phyloP scores from a whole-genome alignment of 371 early-diverging fungal genomes.

The Basidiobolus heterosporus region DNA sequence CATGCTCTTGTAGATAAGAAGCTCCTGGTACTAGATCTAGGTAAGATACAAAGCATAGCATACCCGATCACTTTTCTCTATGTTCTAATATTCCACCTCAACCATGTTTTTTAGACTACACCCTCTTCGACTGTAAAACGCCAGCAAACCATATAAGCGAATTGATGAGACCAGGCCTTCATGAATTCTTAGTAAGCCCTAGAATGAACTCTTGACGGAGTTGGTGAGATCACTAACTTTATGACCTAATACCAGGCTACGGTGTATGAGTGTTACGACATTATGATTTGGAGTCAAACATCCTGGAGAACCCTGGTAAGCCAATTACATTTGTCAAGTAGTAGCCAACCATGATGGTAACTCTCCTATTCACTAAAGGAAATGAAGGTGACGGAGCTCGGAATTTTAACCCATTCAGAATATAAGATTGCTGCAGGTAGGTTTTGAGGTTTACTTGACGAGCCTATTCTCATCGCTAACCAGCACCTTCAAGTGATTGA shows the following conservation, averaged over 20 bases:
- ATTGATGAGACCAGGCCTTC: conserved; percentile 38
- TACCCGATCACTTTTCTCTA: too few relatives aligned
- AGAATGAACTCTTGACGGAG: too few relatives aligned
- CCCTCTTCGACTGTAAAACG: conserved; percentile 37
- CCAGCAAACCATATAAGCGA: conserved; percentile 23
- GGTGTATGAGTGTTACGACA: conserved; percentile 31
- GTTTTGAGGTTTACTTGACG: too few relatives aligned
- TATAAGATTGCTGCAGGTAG: conserved; percentile 23
- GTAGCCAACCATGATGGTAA: too few relatives aligned
- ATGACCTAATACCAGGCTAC: too few relatives aligned
- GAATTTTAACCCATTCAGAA: conserved; percentile 29
- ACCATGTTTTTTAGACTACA: conserved; percentile 20
- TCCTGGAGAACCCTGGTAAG: conserved; percentile 25
- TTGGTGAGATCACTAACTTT: too few relatives aligned
- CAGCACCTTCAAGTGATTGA: conserved; percentile 45
- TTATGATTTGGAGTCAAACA: conserved; percentile 50
- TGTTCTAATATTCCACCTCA: too few relatives aligned
- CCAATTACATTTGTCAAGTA: too few relatives aligned
- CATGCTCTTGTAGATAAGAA: conserved; percentile 16
- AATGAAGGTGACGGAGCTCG: conserved; percentile 40
- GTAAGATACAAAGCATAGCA: too few relatives aligned
- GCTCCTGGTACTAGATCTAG: conserved; percentile 36
- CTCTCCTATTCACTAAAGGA: conserved; percentile 8
- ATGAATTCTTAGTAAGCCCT: conserved; percentile 31
- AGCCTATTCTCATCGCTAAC: too few relatives aligned